Percentiles rank a stretch among this genome's conserved stretches.
phyloP scores from a whole-genome alignment of 441 rosid species.

The Sinapis alba region DNA sequence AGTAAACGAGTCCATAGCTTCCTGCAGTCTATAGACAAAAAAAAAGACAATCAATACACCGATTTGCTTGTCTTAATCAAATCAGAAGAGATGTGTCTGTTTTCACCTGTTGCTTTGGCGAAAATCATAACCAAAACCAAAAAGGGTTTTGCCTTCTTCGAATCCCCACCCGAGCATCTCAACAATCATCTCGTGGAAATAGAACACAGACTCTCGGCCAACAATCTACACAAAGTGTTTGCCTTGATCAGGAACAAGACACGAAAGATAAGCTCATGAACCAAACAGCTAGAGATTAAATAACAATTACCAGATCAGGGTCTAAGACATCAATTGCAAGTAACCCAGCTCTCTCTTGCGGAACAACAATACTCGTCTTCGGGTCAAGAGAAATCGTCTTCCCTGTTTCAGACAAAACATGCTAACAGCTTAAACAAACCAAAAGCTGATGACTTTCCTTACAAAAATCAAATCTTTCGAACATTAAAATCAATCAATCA shows the following conservation, averaged over 20 bases:
- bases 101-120: slow-evolving; percentile 95
- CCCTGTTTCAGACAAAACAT: slow-evolving; percentile 54
- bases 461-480: not conserved
- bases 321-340: slow-evolving; percentile 88
- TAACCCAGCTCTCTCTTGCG: slow-evolving; percentile 91
- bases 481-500: not conserved
- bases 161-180: slow-evolving; percentile 97
- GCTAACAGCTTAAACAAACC: not conserved
- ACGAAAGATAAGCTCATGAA: slow-evolving; percentile 8
- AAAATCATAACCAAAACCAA: slow-evolving; percentile 97
- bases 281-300: not conserved
- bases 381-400: slow-evolving; percentile 68
- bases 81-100: slow-evolving; percentile 9
- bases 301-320: slow-evolving; percentile 77
- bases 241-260: slow-evolving; percentile 1
- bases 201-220: slow-evolving; percentile 82
- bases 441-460: slow-evolving; percentile 12
- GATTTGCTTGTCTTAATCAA: not conserved
- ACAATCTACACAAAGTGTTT: slow-evolving; percentile 51
- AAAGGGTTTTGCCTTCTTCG: slow-evolving; percentile 89
- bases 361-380: slow-evolving; percentile 66
- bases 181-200: slow-evolving; percentile 94
- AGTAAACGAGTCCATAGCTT: slow-evolving; percentile 69
- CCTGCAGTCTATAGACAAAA: slow-evolving; percentile 54
- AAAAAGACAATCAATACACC: not conserved